These are phyloP conservation scores for Chaetomiaceae sp. DNA, from an alignment of 2,329 filamentous ascomycete genomes.

Conservation along the genomic window DNA sequence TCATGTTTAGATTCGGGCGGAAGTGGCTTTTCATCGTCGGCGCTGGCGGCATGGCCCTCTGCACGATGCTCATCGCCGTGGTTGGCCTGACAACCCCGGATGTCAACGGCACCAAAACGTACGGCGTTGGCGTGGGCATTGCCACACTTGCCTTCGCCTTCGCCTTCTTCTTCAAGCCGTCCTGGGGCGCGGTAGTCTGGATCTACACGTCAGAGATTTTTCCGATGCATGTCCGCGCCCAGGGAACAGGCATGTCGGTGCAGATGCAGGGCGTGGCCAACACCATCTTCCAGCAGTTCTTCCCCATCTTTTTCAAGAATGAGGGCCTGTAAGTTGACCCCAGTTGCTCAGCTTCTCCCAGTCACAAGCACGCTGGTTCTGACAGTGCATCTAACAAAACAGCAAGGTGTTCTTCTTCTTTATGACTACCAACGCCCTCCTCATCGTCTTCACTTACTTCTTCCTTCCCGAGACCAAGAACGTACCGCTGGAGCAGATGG, in stretches of 20 bases:
- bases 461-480: neutral
- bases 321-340: neutral
- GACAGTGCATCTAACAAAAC: neutral
- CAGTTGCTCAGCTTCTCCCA: too few species aligned
- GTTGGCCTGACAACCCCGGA: neutral
- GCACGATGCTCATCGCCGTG: neutral
- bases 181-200: neutral
- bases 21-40: neutral
- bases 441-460: neutral
- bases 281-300: slow-evolving; percentile 7
- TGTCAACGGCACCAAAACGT: neutral
- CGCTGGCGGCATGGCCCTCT: neutral
- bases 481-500: neutral
- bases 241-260: neutral
- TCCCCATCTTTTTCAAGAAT: neutral
- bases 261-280: slow-evolving; percentile 4
- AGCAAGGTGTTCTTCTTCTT: slow-evolving; percentile 1
- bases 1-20: neutral
- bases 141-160: neutral
- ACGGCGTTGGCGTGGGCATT: neutral
- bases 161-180: neutral
- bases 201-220: neutral
- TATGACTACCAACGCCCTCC: neutral
- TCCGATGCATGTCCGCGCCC: neutral
- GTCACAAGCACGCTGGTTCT: neutral